Conservation (phyloP, 192 early-diverging fungal species). For the Coemansia furcata region DNA sequence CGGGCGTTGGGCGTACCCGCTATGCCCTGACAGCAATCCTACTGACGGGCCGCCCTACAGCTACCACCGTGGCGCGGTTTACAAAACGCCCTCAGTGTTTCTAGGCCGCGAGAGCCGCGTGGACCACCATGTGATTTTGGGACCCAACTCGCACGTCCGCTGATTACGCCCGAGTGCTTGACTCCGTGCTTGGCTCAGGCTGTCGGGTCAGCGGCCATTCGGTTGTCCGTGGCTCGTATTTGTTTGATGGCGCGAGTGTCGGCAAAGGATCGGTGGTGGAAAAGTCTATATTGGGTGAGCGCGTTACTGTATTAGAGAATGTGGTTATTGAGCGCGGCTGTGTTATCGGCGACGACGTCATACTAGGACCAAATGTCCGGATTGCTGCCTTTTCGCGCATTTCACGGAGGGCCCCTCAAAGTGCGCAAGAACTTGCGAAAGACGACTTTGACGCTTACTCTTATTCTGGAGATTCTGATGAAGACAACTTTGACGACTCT, state of each 20-base stretch:
- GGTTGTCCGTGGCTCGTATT: conserved; percentile 74
- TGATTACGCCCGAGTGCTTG: conserved; percentile 62
- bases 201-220: conserved; percentile 81
- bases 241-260: conserved; percentile 79
- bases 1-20: conserved; percentile 89
- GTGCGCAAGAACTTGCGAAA: conserved; percentile 11
- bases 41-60: conserved; percentile 67
- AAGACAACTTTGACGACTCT: background rate
- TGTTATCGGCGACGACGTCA: conserved; percentile 64
- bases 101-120: conserved; percentile 66
- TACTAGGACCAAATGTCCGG: conserved; percentile 69
- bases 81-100: conserved; percentile 75
- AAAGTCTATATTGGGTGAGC: conserved; percentile 72
- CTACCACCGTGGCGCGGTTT: conserved; percentile 76
- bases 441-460: conserved; percentile 18
- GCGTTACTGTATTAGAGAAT: conserved; percentile 64
- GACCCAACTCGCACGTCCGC: conserved; percentile 73
- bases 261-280: conserved; percentile 65
- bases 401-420: conserved; percentile 31
- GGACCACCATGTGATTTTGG: conserved; percentile 80
- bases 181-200: conserved; percentile 82
- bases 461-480: background rate
- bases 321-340: conserved; percentile 72
- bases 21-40: conserved; percentile 88
- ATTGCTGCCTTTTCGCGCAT: conserved; percentile 68